These are phyloP conservation scores for Colletotrichum falcatum DNA, from an alignment of 2,329 filamentous ascomycete genomes.

Conservation along the genomic window DNA sequence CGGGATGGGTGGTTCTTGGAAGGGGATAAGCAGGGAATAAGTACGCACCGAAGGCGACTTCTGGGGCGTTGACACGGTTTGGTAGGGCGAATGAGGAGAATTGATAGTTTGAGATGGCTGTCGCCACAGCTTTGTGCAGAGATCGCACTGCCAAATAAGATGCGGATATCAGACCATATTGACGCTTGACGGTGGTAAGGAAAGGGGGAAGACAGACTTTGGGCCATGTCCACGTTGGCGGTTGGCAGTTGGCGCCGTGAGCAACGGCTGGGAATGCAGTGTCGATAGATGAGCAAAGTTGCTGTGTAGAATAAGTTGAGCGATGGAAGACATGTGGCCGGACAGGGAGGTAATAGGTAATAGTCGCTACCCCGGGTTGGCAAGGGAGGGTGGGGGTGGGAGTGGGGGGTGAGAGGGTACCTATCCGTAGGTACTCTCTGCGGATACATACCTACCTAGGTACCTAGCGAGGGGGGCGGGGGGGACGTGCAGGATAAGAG, in stretches of 20 bases:
- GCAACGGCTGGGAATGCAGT: constrained; percentile 30
- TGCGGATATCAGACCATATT: constrained; percentile 34
- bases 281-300: constrained; percentile 37
- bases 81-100: constrained; percentile 10
- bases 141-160: constrained; percentile 39
- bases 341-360: constrained; percentile 18
- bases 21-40: constrained; percentile 1
- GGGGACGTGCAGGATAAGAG: constrained; percentile 25
- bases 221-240: constrained; percentile 19
- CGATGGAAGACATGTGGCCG: constrained; percentile 30
- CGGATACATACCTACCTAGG: too few species aligned
- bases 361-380: neutral
- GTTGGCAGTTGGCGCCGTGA: constrained; percentile 24
- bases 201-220: constrained; percentile 22
- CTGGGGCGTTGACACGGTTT: neutral
- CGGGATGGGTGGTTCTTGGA: neutral
- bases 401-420: neutral
- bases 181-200: constrained; percentile 21
- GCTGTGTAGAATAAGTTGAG: constrained; percentile 16
- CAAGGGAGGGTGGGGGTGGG: neutral
- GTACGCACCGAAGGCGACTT: neutral
- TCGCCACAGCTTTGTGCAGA: constrained; percentile 29
- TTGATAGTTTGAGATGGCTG: constrained; percentile 40
- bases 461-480: neutral
- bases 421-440: neutral